Percentiles rank a stretch among this genome's conserved stretches.
These are phyloP conservation scores for Fraxinus quadrangulata DNA, from an alignment of 257 asterid genomes.

Conservation along the genomic window DNA sequence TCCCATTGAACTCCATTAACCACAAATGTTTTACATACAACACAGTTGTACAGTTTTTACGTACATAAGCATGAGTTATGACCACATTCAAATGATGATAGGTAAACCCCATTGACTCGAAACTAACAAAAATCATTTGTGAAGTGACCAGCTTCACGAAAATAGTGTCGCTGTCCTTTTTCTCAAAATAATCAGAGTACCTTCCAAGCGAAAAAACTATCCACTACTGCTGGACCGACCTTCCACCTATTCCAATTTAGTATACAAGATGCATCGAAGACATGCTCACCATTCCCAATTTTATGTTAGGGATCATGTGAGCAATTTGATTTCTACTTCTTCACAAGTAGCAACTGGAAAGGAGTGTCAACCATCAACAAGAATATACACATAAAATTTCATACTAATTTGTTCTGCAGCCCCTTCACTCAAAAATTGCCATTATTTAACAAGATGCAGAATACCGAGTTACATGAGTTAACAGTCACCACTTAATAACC, in stretches of 20 bases:
- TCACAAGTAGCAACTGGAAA: not conserved
- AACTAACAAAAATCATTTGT: not conserved
- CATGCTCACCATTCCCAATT: not conserved
- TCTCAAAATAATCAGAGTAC: not conserved
- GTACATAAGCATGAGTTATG: not conserved
- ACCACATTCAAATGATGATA: not conserved
- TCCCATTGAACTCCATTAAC: not conserved
- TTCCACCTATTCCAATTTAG: not conserved
- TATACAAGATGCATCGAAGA: not conserved
- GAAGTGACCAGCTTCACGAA: not conserved
- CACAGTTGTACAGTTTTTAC: not conserved
- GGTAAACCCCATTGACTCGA: not conserved
- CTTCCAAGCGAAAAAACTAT: not conserved
- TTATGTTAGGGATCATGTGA: not conserved
- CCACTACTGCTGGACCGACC: slow-evolving; percentile 1
- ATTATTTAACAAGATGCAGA: no score
- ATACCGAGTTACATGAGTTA: not conserved
- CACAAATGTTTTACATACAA: not conserved
- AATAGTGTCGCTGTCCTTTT: not conserved
- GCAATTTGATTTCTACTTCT: not conserved
- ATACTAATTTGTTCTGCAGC: not conserved
- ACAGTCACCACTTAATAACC: not conserved
- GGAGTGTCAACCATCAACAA: not conserved
- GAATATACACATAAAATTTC: not conserved
- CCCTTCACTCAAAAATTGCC: not conserved